These are phyloP conservation scores for Rubia occidens DNA, from an alignment of 305 asterid genomes.

Conservation along the genomic window DNA sequence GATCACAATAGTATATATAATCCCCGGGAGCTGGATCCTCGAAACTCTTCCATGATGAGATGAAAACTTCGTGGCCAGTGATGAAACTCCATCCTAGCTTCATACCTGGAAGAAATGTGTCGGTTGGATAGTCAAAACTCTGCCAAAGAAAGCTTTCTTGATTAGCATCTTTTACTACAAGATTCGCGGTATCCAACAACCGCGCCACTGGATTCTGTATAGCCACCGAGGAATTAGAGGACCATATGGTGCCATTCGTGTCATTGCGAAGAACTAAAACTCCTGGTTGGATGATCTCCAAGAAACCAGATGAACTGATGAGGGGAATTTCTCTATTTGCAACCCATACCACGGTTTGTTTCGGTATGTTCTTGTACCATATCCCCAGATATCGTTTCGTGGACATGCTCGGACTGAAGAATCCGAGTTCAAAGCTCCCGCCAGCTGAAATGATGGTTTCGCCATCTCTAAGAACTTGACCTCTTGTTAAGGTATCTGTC, in stretches of 20 bases:
- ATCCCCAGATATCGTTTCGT: constrained; percentile 19
- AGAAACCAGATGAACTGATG: neutral
- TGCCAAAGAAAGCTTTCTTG: constrained; percentile 21
- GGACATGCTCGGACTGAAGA: constrained; percentile 16
- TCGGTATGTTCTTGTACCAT: constrained; percentile 22
- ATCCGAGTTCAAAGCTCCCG: constrained; percentile 25
- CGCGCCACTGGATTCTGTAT: constrained; percentile 15
- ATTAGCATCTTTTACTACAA: constrained; percentile 17
- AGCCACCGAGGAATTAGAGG: constrained; percentile 12
- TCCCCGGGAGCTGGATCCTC: constrained; percentile 32
- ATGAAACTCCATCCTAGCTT: constrained; percentile 17
- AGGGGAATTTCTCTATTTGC: constrained; percentile 24
- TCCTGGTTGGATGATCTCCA: constrained; percentile 20
- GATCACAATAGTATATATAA: constrained; percentile 18
- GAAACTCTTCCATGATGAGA: constrained; percentile 23
- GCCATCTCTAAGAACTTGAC: constrained; percentile 20
- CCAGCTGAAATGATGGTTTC: constrained; percentile 22
- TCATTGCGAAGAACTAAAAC: constrained; percentile 16
- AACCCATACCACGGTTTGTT: constrained; percentile 23
- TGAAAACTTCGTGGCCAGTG: constrained; percentile 14
- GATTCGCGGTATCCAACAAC: constrained; percentile 28
- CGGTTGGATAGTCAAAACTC: constrained; percentile 31
- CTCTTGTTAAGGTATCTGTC: constrained; percentile 15
- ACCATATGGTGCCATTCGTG: constrained; percentile 16
- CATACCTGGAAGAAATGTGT: constrained; percentile 30